Percentiles rank a stretch among this genome's conserved stretches.
These are phyloP conservation scores for Candida adriatica DNA, from an alignment of 805 yeast genomes.

Conservation along the genomic window DNA sequence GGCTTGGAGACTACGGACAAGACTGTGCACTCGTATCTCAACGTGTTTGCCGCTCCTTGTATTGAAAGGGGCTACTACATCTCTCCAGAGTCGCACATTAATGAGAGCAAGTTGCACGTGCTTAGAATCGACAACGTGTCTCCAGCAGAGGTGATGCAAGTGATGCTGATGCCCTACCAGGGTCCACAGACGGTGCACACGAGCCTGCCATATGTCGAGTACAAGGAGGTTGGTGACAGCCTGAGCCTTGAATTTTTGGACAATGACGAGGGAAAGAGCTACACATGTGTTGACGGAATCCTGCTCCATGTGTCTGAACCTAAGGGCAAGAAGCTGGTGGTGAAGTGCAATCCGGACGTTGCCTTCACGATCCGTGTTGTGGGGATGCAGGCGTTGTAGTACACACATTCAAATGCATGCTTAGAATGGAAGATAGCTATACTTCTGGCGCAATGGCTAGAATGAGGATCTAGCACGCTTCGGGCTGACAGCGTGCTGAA, in stretches of 20 bases:
- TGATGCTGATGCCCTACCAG: constrained; percentile 15
- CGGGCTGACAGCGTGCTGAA: too few relatives aligned
- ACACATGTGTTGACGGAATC: constrained; percentile 21
- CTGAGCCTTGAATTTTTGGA: constrained; percentile 9
- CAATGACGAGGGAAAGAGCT: constrained; percentile 10
- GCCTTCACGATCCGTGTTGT: constrained; percentile 8
- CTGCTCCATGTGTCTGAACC: constrained; percentile 13
- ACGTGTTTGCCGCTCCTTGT: constrained; percentile 14
- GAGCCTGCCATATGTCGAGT: constrained; percentile 5
- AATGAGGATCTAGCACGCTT: too few relatives aligned
- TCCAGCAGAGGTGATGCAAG: constrained; percentile 7
- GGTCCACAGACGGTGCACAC: constrained; percentile 13
- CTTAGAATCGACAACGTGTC: constrained; percentile 11
- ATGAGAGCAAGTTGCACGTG: constrained; percentile 12
- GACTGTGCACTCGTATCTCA: constrained; percentile 11
- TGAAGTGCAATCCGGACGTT: constrained; percentile 6
- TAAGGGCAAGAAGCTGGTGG: constrained; percentile 14
- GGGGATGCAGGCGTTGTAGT: constrained; percentile 7
- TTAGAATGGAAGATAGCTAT: too few relatives aligned
- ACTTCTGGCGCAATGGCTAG: too few relatives aligned
- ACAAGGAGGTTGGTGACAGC: constrained; percentile 5
- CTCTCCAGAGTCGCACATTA: constrained; percentile 19
- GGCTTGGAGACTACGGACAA: constrained; percentile 1
- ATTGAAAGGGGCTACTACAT: constrained; percentile 17
- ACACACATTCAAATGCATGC: too few relatives aligned